Evolutionary conservation across 257 asterid genomes (phyloP).

Genomic region (Penstemon barbatus): DNA sequence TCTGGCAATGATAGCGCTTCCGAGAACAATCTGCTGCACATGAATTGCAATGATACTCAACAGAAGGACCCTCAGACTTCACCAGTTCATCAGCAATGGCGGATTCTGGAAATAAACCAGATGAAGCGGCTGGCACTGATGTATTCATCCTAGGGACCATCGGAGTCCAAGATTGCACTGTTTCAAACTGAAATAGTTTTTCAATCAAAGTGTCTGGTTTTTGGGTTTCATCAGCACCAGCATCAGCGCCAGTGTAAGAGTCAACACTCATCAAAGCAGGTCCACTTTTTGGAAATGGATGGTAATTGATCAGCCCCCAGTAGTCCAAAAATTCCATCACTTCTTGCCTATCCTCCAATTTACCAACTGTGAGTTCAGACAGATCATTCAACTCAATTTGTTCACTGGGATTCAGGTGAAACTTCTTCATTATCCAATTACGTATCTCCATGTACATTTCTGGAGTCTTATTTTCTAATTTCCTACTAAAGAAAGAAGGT

Average conservation of each 20-base stretch:
- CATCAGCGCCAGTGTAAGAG: neutral
- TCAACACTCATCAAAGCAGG: constrained; percentile 38
- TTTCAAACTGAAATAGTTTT: constrained; percentile 72
- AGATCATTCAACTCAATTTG: constrained; percentile 66
- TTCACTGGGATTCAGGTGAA: constrained; percentile 60
- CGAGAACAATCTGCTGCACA: constrained; percentile 98
- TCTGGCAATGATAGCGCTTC: constrained; percentile 98
- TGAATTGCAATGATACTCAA: constrained; percentile 93
- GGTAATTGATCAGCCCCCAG: constrained; percentile 98
- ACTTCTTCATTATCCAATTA: constrained; percentile 80
- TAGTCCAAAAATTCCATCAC: constrained; percentile 96
- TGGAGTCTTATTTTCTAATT: constrained; percentile 67
- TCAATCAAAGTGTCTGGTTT: constrained; percentile 56
- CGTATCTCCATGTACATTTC: constrained; percentile 85
- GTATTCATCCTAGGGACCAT: constrained; percentile 44
- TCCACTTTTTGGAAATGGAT: constrained; percentile 71
- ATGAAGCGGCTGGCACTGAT: constrained; percentile 53
- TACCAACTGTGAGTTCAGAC: constrained; percentile 78
- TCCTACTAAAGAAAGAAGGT: constrained; percentile 85
- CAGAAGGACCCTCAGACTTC: constrained; percentile 90
- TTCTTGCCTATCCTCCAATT: constrained; percentile 75
- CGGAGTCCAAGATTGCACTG: constrained; percentile 61
- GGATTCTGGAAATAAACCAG: constrained; percentile 81
- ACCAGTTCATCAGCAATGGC: constrained; percentile 67
- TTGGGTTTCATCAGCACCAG: constrained; percentile 44